These are phyloP conservation scores for Amborella trichopoda DNA, from an alignment of 164 flowering plant species.

Conservation along the genomic window DNA sequence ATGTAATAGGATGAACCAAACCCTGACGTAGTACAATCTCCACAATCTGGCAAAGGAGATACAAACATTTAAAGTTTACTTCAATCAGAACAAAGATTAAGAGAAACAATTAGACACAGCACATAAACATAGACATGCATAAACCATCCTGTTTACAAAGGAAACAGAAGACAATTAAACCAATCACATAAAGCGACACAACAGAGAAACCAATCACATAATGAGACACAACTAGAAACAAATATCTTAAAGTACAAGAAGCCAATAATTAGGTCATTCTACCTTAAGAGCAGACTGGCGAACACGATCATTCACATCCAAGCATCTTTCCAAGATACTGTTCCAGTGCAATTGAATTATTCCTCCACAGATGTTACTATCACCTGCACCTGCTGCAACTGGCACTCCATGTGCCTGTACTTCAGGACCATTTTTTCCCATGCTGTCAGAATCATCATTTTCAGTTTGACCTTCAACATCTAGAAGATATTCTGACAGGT, in stretches of 20 bases:
- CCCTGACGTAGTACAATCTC: constrained; percentile 96
- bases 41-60: constrained; percentile 54
- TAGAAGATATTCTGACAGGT: constrained; percentile 83
- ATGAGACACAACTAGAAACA: no score
- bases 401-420: constrained; percentile 54
- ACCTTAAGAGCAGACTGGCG: constrained; percentile 89
- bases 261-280: no score
- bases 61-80: no score
- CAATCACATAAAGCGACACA: neutral
- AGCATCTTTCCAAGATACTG: constrained; percentile 56
- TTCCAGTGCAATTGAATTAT: constrained; percentile 90
- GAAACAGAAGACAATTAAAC: neutral
- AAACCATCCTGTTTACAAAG: neutral
- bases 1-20: constrained; percentile 96
- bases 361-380: constrained; percentile 94
- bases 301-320: constrained; percentile 71
- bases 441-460: constrained; percentile 25
- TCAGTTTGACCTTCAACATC: constrained; percentile 90
- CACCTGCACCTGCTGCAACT: constrained; percentile 98
- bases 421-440: constrained; percentile 18
- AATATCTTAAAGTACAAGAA: no score
- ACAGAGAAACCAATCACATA: neutral
- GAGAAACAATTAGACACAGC: neutral
- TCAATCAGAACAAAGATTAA: neutral
- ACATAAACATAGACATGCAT: neutral